Percentiles rank a stretch among this genome's conserved stretches.
Conservation (phyloP, 371 early-diverging fungal species). For the Mucor plumbeus region DNA sequence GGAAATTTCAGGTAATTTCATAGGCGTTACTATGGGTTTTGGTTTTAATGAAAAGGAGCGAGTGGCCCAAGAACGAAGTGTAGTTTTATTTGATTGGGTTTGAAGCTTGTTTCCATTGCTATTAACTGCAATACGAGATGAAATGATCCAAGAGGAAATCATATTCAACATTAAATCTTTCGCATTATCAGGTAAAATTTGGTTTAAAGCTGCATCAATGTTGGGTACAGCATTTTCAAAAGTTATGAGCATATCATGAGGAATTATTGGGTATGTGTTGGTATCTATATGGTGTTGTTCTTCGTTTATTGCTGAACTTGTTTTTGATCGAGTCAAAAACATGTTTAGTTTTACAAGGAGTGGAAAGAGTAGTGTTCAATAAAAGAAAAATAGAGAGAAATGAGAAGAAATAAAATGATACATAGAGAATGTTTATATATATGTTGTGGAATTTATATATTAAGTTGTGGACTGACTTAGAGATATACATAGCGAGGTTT, state of each 20-base stretch:
- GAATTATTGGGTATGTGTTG: slow-evolving; percentile 3
- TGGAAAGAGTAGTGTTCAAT: background rate
- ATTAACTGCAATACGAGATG: slow-evolving; percentile 1
- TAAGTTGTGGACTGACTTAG: slow-evolving; percentile 23
- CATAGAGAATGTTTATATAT: slow-evolving; percentile 30
- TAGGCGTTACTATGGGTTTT: slow-evolving; percentile 8
- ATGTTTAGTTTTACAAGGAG: slow-evolving; percentile 4
- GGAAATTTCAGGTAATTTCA: background rate
- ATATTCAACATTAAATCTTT: slow-evolving; percentile 14
- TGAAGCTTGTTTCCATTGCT: background rate
- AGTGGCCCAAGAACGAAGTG: slow-evolving; percentile 22
- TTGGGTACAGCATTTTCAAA: slow-evolving; percentile 16
- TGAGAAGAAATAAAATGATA: slow-evolving; percentile 8
- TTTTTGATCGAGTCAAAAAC: slow-evolving; percentile 30
- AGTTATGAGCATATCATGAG: slow-evolving; percentile 8
- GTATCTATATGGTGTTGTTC: slow-evolving; percentile 1
- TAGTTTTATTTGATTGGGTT: background rate
- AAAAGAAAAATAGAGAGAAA: slow-evolving; percentile 1
- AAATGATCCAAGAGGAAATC: slow-evolving; percentile 17
- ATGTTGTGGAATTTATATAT: slow-evolving; percentile 27
- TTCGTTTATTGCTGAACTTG: slow-evolving; percentile 13
- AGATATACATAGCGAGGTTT: slow-evolving; percentile 47
- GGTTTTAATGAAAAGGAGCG: slow-evolving; percentile 18
- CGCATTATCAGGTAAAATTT: slow-evolving; percentile 10
- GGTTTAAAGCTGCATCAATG: slow-evolving; percentile 12